These are phyloP conservation scores for fission yeast (Schizosaccharomyces pombe) DNA, from an alignment of 805 yeast genomes.

Conservation along the genomic window DNA sequence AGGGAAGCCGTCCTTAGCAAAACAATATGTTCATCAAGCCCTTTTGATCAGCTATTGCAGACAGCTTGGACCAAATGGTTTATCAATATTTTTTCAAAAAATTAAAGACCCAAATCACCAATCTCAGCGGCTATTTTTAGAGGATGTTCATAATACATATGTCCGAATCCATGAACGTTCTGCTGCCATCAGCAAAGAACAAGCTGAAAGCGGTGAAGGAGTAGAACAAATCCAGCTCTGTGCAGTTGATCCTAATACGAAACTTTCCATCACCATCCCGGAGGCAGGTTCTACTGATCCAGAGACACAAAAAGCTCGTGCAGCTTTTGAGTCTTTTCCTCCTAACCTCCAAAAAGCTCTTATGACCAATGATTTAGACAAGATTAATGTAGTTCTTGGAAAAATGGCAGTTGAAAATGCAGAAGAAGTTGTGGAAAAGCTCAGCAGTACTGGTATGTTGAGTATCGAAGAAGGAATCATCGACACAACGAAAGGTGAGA, in stretches of 20 bases:
- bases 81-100: constrained; percentile 37
- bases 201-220: constrained; percentile 18
- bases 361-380: constrained; percentile 44
- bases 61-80: constrained; percentile 23
- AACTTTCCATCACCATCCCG: constrained; percentile 50
- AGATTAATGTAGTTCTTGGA: constrained; percentile 63
- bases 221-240: constrained; percentile 71
- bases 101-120: constrained; percentile 21
- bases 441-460: constrained; percentile 62
- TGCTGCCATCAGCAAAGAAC: constrained; percentile 35
- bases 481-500: constrained; percentile 17
- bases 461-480: constrained; percentile 40
- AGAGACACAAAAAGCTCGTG: constrained; percentile 15
- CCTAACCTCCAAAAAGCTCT: constrained; percentile 56
- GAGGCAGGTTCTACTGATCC: constrained; percentile 25
- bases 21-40: constrained; percentile 56
- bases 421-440: constrained; percentile 45
- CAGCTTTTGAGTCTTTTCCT: constrained; percentile 31
- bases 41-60: constrained; percentile 50
- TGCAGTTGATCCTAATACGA: constrained; percentile 63
- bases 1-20: constrained; percentile 30
- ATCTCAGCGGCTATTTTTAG: constrained; percentile 43
- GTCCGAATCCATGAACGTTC: constrained; percentile 59
- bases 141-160: constrained; percentile 52
- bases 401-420: constrained; percentile 53